Evolutionary conservation across 805 yeast species (phyloP), one percentile per base, ranked within the genome.

Genomic region (Candida gorgasii): DNA sequence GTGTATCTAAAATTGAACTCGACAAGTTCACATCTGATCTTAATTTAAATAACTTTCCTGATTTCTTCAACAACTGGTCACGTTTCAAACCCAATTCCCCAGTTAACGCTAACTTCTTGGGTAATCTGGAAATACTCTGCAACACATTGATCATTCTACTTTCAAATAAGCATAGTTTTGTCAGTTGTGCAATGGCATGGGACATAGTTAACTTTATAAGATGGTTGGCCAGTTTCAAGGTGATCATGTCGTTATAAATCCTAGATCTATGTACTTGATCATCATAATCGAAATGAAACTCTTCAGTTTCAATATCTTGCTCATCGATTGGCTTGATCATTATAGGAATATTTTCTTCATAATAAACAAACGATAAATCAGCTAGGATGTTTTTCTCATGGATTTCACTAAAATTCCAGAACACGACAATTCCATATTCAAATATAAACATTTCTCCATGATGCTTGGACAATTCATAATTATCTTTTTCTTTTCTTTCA

Each of bases 111-210:
- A 93, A 66, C 45, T 90, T 79, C 55, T 87, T 88, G 1, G 99
- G 99, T 24, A 93, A 72, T 56, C 82, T 83, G n/a, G 95, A 84
- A 26, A 92, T 92, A 50, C 89, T 84, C 46, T 82, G 84, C 57
- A 93, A 72, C 45, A 86, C 82, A 26, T 82, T 82, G 11, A 92
- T 86, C 83, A 93, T 89, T 52, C 96, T 74, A 30, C 95, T 86
- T 62, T 93, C 99, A 64, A 92, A 93, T 45, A 90, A 69, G 30
- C 96, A 86, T 23, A 93, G 66, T 60, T 90, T 93, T 1, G 97
- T 90, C 49, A 95, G 88, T 63, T 93, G 99, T 0, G 98, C 97
- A 48, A 93, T 88, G 1, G 98, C 96, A 63, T 93, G 96, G 1
- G 97, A 87, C 79, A 93, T 79, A 5, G 97, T 88, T 44, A 93